Evolutionary conservation across 202 grass and related monocot species (phyloP).

Genomic region (Digitaria exilis): DNA sequence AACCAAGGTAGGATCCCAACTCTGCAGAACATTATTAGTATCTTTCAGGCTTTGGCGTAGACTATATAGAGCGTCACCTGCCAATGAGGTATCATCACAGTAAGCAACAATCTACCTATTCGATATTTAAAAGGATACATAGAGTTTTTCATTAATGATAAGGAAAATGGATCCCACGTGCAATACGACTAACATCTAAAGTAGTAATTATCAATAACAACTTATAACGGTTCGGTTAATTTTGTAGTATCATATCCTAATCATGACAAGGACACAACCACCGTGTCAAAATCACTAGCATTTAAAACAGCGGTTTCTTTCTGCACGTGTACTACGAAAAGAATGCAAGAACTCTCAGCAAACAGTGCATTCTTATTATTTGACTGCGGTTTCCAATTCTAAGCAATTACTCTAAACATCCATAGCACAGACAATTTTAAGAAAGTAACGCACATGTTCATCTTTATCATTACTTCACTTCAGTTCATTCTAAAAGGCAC

Average conservation of each 20-base stretch:
- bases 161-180: not conserved
- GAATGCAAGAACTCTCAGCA: not conserved
- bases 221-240: not conserved
- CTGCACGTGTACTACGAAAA: constrained; percentile 1
- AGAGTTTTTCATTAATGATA: not conserved
- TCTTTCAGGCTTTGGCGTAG: constrained; percentile 74
- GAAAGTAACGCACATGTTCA: not conserved
- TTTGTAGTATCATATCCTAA: not conserved
- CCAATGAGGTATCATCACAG: constrained; percentile 33
- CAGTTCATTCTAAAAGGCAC: not conserved
- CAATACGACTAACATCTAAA: not conserved
- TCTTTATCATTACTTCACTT: not conserved
- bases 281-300: not conserved
- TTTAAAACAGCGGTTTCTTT: not conserved
- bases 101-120: constrained; percentile 23
- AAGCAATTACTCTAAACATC: not conserved
- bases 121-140: constrained; percentile 21
- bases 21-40: constrained; percentile 77
- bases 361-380: not conserved
- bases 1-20: constrained; percentile 90
- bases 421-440: not conserved
- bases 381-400: not conserved
- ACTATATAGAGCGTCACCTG: constrained; percentile 85
- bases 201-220: not conserved
- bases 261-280: constrained; percentile 8